Conservation (phyloP, 345 rosid species). For the Kandelia obovata region DNA sequence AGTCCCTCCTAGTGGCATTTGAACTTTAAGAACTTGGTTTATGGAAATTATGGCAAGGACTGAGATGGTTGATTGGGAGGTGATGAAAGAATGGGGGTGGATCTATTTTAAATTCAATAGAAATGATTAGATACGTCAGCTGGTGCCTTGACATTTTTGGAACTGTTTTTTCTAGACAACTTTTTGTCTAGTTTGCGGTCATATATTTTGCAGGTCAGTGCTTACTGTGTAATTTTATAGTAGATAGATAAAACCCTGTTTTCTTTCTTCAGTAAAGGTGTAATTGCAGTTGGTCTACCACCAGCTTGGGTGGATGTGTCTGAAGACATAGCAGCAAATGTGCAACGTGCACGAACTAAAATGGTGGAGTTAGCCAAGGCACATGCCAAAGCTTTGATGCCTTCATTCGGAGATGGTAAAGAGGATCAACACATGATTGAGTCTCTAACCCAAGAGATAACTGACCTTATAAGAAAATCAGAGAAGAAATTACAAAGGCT, state of each 20-base stretch:
- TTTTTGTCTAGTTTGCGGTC: neutral
- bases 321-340: conserved; percentile 78
- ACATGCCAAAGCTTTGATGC: conserved; percentile 96
- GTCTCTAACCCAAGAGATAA: conserved; percentile 78
- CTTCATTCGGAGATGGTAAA: conserved; percentile 95
- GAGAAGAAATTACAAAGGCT: conserved; percentile 78
- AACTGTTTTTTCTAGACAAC: neutral
- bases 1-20: neutral
- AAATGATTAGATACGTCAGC: neutral
- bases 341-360: conserved; percentile 66
- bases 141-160: conserved; percentile 5
- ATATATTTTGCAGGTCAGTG: conserved; percentile 1
- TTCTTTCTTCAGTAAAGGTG: conserved; percentile 65
- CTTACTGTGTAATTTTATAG: neutral
- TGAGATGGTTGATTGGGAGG: neutral
- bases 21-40: neutral
- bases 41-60: neutral
- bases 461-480: conserved; percentile 68
- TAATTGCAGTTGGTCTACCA: conserved; percentile 71
- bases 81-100: neutral
- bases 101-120: neutral
- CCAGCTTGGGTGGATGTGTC: conserved; percentile 98
- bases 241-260: conserved; percentile 4
- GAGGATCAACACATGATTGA: conserved; percentile 89
- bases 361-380: conserved; percentile 83